Percentiles rank a stretch among this genome's conserved stretches.
phyloP scores from a whole-genome alignment of 1,284 basidiomycete genomes.

The Fomes fomentarius region DNA sequence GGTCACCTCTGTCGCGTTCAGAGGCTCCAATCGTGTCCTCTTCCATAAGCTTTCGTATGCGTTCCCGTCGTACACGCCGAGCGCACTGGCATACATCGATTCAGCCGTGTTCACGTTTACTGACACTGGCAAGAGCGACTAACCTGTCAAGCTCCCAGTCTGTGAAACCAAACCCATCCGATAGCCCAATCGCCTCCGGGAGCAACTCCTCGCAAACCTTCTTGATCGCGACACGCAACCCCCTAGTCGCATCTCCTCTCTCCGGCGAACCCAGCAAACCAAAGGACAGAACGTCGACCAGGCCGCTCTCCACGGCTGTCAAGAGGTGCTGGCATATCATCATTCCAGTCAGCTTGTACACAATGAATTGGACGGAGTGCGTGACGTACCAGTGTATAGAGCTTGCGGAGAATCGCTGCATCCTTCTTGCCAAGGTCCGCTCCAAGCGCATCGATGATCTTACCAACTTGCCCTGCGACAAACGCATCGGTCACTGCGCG shows the following conservation, averaged over 20 bases:
- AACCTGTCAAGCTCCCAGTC: conserved; percentile 81
- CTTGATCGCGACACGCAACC: conserved; percentile 59
- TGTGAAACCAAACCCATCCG: conserved; percentile 76
- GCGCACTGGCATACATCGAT: conserved; percentile 48
- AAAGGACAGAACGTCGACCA: conserved; percentile 63
- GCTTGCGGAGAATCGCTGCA: conserved; percentile 39
- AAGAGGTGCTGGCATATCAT: conserved; percentile 63
- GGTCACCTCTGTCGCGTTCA: conserved; percentile 57
- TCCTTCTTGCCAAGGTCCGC: conserved; percentile 34
- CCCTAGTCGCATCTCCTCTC: conserved; percentile 47
- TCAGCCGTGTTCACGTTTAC: too few species aligned
- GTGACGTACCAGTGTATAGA: conserved; percentile 52
- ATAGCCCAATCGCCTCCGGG: conserved; percentile 70
- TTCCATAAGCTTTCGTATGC: conserved; percentile 75
- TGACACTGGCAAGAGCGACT: too few species aligned
- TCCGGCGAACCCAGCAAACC: conserved; percentile 39
- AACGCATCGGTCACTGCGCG: conserved; percentile 72
- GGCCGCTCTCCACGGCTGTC: conserved; percentile 54
- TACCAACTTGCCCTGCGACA: conserved; percentile 55
- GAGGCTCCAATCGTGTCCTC: conserved; percentile 63
- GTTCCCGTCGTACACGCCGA: conserved; percentile 68
- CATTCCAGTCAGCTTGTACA: not conserved
- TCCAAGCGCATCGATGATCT: conserved; percentile 44
- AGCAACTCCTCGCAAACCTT: conserved; percentile 54
- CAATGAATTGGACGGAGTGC: not conserved